Percentiles rank a stretch among this genome's conserved stretches.
phyloP scores from a whole-genome alignment of 2,329 filamentous ascomycete genomes.

The Ophiocordyceps robertsii region DNA sequence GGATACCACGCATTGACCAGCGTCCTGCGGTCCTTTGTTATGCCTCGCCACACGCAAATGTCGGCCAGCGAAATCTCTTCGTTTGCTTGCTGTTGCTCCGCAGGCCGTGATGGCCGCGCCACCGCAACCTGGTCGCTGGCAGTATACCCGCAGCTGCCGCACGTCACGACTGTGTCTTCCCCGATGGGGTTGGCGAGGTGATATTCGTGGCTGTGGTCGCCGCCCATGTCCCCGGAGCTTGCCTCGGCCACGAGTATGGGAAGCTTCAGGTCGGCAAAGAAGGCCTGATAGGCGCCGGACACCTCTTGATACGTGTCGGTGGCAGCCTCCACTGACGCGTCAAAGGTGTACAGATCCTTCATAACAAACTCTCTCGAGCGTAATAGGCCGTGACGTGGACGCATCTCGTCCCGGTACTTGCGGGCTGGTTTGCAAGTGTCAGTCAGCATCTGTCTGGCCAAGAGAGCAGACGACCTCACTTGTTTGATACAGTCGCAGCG shows the following conservation, averaged over 20 bases:
- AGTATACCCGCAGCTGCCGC: conserved; percentile 57
- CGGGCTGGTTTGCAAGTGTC: conserved; percentile 38
- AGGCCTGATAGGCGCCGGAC: conserved; percentile 54
- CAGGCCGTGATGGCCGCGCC: conserved; percentile 8
- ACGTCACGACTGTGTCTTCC: conserved; percentile 75
- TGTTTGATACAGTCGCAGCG: conserved; percentile 81
- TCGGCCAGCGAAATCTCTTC: conserved; percentile 3
- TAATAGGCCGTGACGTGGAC: conserved; percentile 77
- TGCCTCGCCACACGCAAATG: conserved; percentile 42
- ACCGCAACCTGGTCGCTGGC: conserved; percentile 79
- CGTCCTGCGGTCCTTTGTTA: conserved; percentile 53
- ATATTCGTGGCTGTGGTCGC: conserved; percentile 86
- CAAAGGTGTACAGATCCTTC: conserved; percentile 98
- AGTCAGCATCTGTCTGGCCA: conserved; percentile 3
- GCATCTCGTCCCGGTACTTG: conserved; percentile 87
- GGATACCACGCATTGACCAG: conserved; percentile 61
- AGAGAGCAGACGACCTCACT: conserved; percentile 31
- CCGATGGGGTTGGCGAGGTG: conserved; percentile 69
- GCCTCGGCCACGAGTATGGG: conserved; percentile 78
- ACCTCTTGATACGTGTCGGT: conserved; percentile 70
- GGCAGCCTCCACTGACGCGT: conserved; percentile 52
- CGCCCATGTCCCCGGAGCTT: conserved; percentile 93
- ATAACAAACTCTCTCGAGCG: conserved; percentile 87
- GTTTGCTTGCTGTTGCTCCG: neutral
- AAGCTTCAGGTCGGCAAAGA: conserved; percentile 74